Evolutionary conservation across 805 yeast genomes (phyloP), one percentile per base, ranked within the genome.

Genomic region (Kregervanrija delftensis): DNA sequence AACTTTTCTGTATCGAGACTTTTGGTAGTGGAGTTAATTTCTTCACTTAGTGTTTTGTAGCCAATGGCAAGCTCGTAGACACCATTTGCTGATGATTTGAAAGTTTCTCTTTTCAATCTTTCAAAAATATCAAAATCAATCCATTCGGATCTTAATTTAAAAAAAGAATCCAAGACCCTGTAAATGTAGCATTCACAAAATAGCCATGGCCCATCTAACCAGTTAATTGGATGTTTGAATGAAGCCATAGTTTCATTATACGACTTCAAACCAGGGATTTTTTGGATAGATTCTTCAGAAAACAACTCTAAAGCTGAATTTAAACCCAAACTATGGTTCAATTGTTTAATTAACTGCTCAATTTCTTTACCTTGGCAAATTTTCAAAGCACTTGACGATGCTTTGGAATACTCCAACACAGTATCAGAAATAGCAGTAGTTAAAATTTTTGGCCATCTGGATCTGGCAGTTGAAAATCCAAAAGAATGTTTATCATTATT

Each of bases 191-290:
- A 83, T 63, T 95, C 99, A 36, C 84, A 69, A 57, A 73, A 83
- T 43, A 93, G 68, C 99, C 99, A 93, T 14, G 96, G 96, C 1
- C 91, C 95, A 8, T 82, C 72, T 39, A 70, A 66, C 97, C 97
- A 93, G 12, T 85, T 77, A 42, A 73, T 56, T 10, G 61, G 56
- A 2, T 53, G 34, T 28, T 16, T 56, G 39, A 67, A 53, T 22
- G 58, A 50, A 17, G 55, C 58, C 54, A 81, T 65, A 33, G 75
- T 72, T 3, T 71, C 73, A 64, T 91, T 86, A 67, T 78, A 90
- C 6, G 76, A 67, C 11, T 62, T 60, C 46, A 81, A 73, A 33
- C 79, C 74, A 9, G 67, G 60, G 36, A 71, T 66, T n/a, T 55
- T 43, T 10, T 32, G 16, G 3, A 45, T 12, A 12, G 45, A 43